phyloP scores from a whole-genome alignment of 2,329 filamentous ascomycete genomes.

The Botrytis fabae region DNA sequence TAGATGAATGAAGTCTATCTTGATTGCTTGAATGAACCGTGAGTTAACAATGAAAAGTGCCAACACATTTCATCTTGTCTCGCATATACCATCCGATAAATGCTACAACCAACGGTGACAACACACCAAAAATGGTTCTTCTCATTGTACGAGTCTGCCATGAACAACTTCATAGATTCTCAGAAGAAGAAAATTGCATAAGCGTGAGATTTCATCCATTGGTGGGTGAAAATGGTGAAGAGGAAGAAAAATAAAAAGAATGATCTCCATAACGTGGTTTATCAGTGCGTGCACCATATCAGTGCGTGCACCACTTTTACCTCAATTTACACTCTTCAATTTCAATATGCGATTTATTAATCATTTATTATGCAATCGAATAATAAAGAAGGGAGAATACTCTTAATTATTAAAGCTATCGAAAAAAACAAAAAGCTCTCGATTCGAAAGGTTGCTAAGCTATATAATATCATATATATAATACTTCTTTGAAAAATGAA shows the following conservation, averaged over 20 bases:
- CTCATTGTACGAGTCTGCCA: background rate
- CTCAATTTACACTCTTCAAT: too few relatives aligned
- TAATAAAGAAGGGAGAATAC: too few relatives aligned
- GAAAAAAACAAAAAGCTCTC: too few relatives aligned
- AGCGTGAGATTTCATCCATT: background rate
- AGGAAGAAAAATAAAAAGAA: background rate
- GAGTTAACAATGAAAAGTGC: slow-evolving; percentile 7
- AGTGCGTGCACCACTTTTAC: too few relatives aligned
- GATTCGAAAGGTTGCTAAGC: too few relatives aligned
- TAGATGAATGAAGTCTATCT: background rate
- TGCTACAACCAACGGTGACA: background rate
- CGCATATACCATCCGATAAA: background rate
- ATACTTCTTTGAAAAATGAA: too few relatives aligned
- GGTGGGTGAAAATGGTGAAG: slow-evolving; percentile 8
- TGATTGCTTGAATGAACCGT: background rate
- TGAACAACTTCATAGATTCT: background rate
- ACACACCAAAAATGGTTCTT: background rate
- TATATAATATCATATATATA: too few relatives aligned
- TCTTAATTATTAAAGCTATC: too few relatives aligned
- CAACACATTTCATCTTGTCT: slow-evolving; percentile 10
- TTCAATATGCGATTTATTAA: too few relatives aligned
- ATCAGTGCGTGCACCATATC: too few relatives aligned
- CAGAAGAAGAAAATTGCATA: background rate
- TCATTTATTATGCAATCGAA: too few relatives aligned
- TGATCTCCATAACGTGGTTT: background rate